Evolutionary conservation across 768 basidiomycete species (phyloP), one percentile per base, ranked within the genome.

Genomic region (Gymnopilus junonius): DNA sequence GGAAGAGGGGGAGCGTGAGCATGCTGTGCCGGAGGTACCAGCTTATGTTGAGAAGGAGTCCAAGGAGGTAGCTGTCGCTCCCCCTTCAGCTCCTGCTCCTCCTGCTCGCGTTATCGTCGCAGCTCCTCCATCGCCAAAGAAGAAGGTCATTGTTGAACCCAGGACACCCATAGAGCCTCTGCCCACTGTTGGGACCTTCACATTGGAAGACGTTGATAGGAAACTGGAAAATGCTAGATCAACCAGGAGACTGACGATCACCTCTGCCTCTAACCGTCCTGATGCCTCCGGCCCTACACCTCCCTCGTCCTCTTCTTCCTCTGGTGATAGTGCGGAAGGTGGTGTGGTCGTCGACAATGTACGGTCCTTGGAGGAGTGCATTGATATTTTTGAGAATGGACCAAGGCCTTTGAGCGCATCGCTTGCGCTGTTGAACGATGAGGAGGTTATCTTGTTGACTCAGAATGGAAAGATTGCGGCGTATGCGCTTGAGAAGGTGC

Each of bases 401-500:
- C 88, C 90, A 0, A 80, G 86, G 56, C 87, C 90, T 3, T 79
- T 87, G 8, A 83, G 85, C 23, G 79, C 76, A 10, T 80, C 85
- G 21, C 69, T 93, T 55, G 77, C 83, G 45, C 80, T 86, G 66
- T 77, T 99, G 70, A 92, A 86, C 56, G 94, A 99, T 68, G 97
- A 99, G 72, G 97, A 99, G 76, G 82, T 99, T 45, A 90, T 99
- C 58, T 58, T 95, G 60, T 82, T 99, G 46, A 85, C 90, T 2
- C 94, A 96, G 79, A 89, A 89, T 65, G 94, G 95, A 31, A 97
- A 97, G 85, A 91, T 99, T 59, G 91, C 93, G 0, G 85, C 93
- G n/a, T 99, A 99, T 75, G 93, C 94, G 27, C 77, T 99, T 60
- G 97, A 99, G 79, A 99, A 98, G 80, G 88, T 94, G 31, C 77